Evolutionary conservation across 306 rosid genomes (phyloP), one percentile per base, ranked within the genome.

Genomic region (Mucuna pruriens): DNA sequence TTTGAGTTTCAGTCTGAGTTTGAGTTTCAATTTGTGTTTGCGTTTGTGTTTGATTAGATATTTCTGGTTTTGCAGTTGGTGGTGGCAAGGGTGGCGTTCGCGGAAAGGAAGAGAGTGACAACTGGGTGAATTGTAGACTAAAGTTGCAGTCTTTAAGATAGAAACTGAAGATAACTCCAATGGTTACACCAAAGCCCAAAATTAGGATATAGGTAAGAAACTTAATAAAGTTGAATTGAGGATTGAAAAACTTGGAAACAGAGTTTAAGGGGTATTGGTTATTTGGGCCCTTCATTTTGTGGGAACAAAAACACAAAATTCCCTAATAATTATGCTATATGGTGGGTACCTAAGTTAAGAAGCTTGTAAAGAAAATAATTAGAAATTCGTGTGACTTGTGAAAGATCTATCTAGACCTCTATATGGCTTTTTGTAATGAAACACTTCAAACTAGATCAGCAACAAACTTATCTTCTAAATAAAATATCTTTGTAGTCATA

Each of bases 111-210:
- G 91, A 64, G 71, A 88, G 74, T 3, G 92, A 89, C 60, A 92
- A 54, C 34, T 88, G 91, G 6, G 94, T 77, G 48, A 93, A 69
- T 79, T 89, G 87, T 19, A 93, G 77, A 74, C 88, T 93, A 11
- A 91, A 79, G 3, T 79, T 87, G n/a, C 88, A 84, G 48, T 87
- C 83, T 77, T 84, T 86, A n/a, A 86, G 78, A 34, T 82, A 85
- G 78, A 87, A 85, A 70, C 87, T 84, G 2, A 86, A 16, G 33
- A 88, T 71, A 39, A 89, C 63, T 51, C 97, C 98, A 44, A 90
- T 38, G 52, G 94, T 85, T 38, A 94, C 20, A 17, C 97, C 98
- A 71, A 79, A 83, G 2, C 80, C 92, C 69, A 94, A 80, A 65
- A 90, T 80, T 4, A 90, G 42, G 66, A 86, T 7, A 80, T 74